Evolutionary conservation across 768 basidiomycete species (phyloP).

Genomic region (Mycena rebaudengoi): DNA sequence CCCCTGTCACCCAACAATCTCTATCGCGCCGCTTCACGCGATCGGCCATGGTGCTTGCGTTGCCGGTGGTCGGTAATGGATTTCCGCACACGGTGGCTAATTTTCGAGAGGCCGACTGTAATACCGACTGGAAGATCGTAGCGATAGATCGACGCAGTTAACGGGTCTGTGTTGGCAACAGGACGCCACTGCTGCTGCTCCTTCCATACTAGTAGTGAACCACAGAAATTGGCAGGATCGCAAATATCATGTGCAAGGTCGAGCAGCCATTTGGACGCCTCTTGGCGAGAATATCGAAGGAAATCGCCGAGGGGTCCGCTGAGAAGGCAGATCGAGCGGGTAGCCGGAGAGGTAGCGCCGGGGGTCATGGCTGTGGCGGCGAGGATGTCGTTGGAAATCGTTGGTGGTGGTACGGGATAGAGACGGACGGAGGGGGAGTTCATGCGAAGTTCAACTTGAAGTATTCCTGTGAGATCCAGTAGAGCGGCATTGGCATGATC

Average conservation of each 20-base stretch:
- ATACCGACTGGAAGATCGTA: background rate
- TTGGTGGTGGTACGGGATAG: constrained; percentile 2
- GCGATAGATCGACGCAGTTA: background rate
- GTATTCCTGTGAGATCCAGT: background rate
- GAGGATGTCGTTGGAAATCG: constrained; percentile 1
- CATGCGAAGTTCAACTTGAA: background rate
- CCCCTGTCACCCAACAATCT: background rate
- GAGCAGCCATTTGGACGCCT: background rate
- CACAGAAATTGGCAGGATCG: background rate
- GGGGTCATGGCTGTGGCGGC: constrained; percentile 6
- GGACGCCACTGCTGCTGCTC: background rate
- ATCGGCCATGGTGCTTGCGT: background rate
- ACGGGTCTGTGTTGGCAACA: background rate
- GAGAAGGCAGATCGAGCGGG: background rate
- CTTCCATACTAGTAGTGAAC: background rate
- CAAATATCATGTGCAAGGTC: background rate
- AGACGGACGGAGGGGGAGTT: background rate
- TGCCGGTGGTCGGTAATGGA: background rate
- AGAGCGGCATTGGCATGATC: background rate
- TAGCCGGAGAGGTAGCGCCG: background rate
- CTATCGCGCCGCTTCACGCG: constrained; percentile 3
- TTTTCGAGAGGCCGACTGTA: background rate
- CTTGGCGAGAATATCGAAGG: background rate
- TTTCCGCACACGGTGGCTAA: background rate
- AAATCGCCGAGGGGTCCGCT: background rate